phyloP scores from a whole-genome alignment of 2,329 filamentous ascomycete genomes.

The Pseudopyrenochaeta lycopersici region DNA sequence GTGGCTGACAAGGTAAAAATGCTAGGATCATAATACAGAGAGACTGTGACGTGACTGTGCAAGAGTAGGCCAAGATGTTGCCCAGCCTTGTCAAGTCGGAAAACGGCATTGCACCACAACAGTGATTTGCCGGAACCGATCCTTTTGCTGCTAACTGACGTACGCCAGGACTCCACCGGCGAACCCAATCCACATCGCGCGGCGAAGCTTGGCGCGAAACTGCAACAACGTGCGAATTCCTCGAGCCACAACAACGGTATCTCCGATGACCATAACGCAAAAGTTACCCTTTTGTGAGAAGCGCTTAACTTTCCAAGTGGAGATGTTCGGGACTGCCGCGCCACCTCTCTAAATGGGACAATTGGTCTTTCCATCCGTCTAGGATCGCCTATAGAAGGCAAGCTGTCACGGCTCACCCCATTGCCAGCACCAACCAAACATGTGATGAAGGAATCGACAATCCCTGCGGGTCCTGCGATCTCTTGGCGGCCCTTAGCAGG shows the following conservation, averaged over 20 bases:
- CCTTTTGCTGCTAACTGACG: conserved; percentile 26
- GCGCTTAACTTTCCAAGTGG: conserved; percentile 10
- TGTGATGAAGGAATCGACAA: conserved; percentile 12
- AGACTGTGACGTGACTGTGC: conserved; percentile 9
- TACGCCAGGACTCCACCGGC: conserved; percentile 33
- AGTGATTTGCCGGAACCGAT: conserved; percentile 26
- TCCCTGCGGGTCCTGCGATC: conserved; percentile 15
- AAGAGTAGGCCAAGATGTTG: conserved; percentile 34
- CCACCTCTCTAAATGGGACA: neutral
- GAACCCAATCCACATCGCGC: conserved; percentile 22
- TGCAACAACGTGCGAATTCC: conserved; percentile 3
- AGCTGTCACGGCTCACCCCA: neutral
- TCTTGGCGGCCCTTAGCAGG: conserved; percentile 20
- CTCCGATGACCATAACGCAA: neutral
- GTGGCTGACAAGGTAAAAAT: conserved; percentile 5
- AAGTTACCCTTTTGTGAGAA: conserved; percentile 4
- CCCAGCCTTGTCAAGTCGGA: conserved; percentile 37
- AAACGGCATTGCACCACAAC: conserved; percentile 25
- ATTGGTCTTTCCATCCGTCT: neutral
- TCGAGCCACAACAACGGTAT: conserved; percentile 1
- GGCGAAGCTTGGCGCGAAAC: conserved; percentile 34
- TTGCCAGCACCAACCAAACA: conserved; percentile 8
- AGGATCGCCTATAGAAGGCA: conserved; percentile 2
- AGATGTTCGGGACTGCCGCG: neutral
- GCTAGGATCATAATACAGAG: conserved; percentile 3